Evolutionary conservation across 2,329 filamentous ascomycete genomes (phyloP).

Genomic region (Xenosphaeropsis pyriputrescens): DNA sequence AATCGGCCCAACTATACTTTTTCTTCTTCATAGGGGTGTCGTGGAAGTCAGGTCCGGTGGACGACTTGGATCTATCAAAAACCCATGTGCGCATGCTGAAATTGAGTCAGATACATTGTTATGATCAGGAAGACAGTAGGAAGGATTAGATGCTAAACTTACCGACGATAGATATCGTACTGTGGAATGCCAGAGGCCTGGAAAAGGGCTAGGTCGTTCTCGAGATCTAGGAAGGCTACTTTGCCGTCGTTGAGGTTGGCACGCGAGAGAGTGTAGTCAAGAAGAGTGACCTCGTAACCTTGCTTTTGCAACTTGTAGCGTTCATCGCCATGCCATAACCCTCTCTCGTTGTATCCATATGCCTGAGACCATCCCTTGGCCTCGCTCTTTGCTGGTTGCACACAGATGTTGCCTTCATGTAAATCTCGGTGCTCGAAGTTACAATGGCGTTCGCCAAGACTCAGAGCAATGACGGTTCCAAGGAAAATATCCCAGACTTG

Average conservation of each 20-base stretch:
- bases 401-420: slow-evolving; percentile 50
- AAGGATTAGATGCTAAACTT: slow-evolving; percentile 27
- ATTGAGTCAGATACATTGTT: slow-evolving; percentile 28
- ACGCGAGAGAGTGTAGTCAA: slow-evolving; percentile 51
- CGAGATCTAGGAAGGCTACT: slow-evolving; percentile 40
- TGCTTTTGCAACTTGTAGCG: not conserved
- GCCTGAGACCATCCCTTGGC: too few relatives aligned
- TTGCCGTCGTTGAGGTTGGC: slow-evolving; percentile 28
- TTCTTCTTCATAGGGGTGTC: slow-evolving; percentile 3
- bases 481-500: slow-evolving; percentile 52
- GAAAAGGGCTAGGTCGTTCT: slow-evolving; percentile 44
- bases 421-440: slow-evolving; percentile 54
- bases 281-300: slow-evolving; percentile 41
- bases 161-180: slow-evolving; percentile 43
- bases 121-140: too few relatives aligned
- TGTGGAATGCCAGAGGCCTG: slow-evolving; percentile 30
- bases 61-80: not conserved
- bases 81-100: slow-evolving; percentile 13
- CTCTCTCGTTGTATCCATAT: not conserved
- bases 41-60: slow-evolving; percentile 2
- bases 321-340: not conserved
- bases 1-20: slow-evolving; percentile 33
- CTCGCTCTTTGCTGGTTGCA: slow-evolving; percentile 13
- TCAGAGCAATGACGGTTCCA: slow-evolving; percentile 42
- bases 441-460: slow-evolving; percentile 39